Evolutionary conservation across 2,329 filamentous ascomycete species (phyloP).

Genomic region (Fusarium duplospermum): DNA sequence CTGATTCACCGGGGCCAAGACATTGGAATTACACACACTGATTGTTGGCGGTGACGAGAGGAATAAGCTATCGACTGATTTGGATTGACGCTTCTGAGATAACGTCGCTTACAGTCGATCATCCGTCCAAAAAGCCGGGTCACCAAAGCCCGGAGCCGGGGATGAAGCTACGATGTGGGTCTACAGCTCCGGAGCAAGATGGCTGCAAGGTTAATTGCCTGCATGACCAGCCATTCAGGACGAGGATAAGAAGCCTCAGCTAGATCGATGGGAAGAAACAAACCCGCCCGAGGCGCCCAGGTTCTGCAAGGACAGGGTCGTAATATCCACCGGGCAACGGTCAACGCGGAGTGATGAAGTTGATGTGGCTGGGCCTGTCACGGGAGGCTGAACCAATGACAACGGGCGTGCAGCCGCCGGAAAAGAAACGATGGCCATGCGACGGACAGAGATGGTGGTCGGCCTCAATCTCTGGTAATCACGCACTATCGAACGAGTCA

Average conservation of each 20-base stretch:
- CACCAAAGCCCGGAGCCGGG: slow-evolving; percentile 1
- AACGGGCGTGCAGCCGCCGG: slow-evolving; percentile 26
- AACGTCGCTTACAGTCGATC: slow-evolving; percentile 23
- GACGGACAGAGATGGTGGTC: slow-evolving; percentile 10
- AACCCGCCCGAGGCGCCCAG: background rate
- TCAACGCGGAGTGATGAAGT: slow-evolving; percentile 8
- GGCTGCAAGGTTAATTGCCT: slow-evolving; percentile 26
- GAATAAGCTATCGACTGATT: slow-evolving; percentile 5
- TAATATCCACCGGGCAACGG: slow-evolving; percentile 27
- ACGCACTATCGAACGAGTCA: slow-evolving; percentile 39
- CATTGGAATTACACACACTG: background rate
- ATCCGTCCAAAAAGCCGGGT: slow-evolving; percentile 17
- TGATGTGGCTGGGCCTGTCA: slow-evolving; percentile 13
- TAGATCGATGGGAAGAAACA: slow-evolving; percentile 12
- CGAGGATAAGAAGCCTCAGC: background rate
- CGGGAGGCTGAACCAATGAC: slow-evolving; percentile 26
- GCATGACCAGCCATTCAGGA: slow-evolving; percentile 20
- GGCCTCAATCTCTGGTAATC: slow-evolving; percentile 32
- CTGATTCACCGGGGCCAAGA: background rate
- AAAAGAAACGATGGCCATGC: slow-evolving; percentile 1
- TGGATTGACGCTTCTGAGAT: background rate
- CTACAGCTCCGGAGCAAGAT: background rate
- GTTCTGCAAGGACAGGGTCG: slow-evolving; percentile 2
- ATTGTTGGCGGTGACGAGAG: slow-evolving; percentile 1
- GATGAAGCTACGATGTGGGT: slow-evolving; percentile 1